phyloP scores from a whole-genome alignment of 2,329 filamentous ascomycete genomes.

The Dendrostoma leiphaemia region DNA sequence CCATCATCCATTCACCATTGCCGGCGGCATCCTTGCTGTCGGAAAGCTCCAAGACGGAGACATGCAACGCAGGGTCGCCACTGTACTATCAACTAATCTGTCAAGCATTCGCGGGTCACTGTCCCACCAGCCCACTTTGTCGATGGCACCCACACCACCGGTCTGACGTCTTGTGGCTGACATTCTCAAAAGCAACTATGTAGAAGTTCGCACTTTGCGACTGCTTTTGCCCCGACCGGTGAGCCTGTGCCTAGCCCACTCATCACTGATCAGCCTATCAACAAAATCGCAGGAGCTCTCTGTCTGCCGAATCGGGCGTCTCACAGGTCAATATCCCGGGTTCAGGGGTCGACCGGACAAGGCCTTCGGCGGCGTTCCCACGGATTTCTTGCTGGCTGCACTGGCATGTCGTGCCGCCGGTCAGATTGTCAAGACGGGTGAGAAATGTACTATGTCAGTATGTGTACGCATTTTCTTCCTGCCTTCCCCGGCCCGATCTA shows the following conservation, averaged over 20 bases:
- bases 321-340: slow-evolving; percentile 3
- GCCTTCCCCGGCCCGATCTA: slow-evolving; percentile 10
- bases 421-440: too few species aligned
- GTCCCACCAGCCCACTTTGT: not conserved
- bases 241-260: slow-evolving; percentile 6
- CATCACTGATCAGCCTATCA: slow-evolving; percentile 1
- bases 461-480: too few species aligned
- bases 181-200: not conserved
- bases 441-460: too few species aligned
- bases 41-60: not conserved
- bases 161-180: not conserved
- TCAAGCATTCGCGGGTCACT: not conserved
- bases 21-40: not conserved
- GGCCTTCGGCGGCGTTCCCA: slow-evolving; percentile 3
- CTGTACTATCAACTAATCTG: too few species aligned
- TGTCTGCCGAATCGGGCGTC: slow-evolving; percentile 5
- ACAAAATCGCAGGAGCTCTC: not conserved
- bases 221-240: slow-evolving; percentile 1
- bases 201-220: not conserved
- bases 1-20: not conserved
- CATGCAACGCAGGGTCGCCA: too few species aligned
- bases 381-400: not conserved
- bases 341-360: not conserved
- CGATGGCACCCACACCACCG: not conserved
- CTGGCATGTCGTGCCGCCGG: not conserved